These are phyloP conservation scores for Lavandula angustifolia DNA, from an alignment of 257 asterid genomes.

Conservation along the genomic window DNA sequence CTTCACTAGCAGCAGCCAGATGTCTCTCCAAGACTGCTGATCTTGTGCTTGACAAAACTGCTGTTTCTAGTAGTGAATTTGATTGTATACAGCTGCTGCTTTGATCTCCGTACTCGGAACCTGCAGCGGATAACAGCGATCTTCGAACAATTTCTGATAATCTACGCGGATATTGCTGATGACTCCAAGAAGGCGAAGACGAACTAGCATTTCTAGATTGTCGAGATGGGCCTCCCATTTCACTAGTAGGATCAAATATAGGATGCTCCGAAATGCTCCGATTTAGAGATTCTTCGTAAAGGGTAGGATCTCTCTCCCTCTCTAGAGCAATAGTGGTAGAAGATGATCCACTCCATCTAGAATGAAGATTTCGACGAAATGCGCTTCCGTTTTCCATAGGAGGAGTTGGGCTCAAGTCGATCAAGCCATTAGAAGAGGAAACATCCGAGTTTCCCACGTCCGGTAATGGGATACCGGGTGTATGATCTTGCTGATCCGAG, in stretches of 20 bases:
- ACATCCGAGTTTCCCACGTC: slow-evolving; percentile 40
- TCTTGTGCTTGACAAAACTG: slow-evolving; percentile 52
- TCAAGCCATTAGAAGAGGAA: slow-evolving; percentile 43
- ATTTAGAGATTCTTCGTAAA: slow-evolving; percentile 43
- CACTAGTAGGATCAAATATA: slow-evolving; percentile 57
- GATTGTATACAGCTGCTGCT: slow-evolving; percentile 41
- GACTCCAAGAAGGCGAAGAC: slow-evolving; percentile 48
- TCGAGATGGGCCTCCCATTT: slow-evolving; percentile 51
- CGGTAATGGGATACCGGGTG: slow-evolving; percentile 33
- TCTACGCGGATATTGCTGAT: slow-evolving; percentile 64
- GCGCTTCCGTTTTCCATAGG: slow-evolving; percentile 41
- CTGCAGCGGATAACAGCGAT: slow-evolving; percentile 57
- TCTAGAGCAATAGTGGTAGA: slow-evolving; percentile 31
- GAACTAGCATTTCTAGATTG: slow-evolving; percentile 55
- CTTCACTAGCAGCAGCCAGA: slow-evolving; percentile 66
- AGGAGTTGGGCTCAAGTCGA: slow-evolving; percentile 46
- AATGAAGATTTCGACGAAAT: slow-evolving; percentile 42
- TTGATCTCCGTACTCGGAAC: slow-evolving; percentile 55
- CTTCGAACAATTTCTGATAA: slow-evolving; percentile 72
- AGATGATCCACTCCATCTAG: slow-evolving; percentile 56
- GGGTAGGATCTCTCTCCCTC: slow-evolving; percentile 32
- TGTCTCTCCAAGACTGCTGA: slow-evolving; percentile 79
- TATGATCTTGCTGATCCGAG: slow-evolving; percentile 53
- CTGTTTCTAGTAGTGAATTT: slow-evolving; percentile 47
- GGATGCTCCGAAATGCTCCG: slow-evolving; percentile 79